Evolutionary conservation across 148 eudicot species (phyloP).

Genomic region (Polygonum aviculare): DNA sequence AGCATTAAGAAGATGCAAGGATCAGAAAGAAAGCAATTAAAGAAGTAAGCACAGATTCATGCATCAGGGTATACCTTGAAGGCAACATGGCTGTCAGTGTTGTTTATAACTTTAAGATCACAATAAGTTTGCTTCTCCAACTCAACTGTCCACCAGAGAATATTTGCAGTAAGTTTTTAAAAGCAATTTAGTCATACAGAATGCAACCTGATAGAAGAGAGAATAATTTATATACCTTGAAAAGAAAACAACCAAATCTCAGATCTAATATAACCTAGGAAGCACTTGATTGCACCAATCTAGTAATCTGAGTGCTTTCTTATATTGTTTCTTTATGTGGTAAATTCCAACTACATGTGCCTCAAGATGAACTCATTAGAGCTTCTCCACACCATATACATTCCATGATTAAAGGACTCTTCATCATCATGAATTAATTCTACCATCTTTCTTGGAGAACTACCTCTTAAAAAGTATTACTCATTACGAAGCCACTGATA

Average conservation of each 20-base stretch:
- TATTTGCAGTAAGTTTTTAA: not conserved
- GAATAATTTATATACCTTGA: not conserved
- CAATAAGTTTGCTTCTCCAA: conserved; percentile 79
- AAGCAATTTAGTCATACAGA: not conserved
- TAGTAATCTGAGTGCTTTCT: not conserved
- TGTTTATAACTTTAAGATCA: conserved; percentile 79
- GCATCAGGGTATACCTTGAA: conserved; percentile 51
- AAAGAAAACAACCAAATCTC: not conserved
- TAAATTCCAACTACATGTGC: not conserved
- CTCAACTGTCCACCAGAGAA: conserved; percentile 47
- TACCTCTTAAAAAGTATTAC: not conserved
- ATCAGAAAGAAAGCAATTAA: not conserved
- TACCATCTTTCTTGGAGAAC: not conserved
- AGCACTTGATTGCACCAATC: not conserved
- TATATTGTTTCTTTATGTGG: not conserved
- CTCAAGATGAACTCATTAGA: not conserved
- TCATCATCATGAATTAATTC: not conserved
- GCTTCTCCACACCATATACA: not conserved
- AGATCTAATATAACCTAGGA: not conserved
- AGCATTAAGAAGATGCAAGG: not conserved
- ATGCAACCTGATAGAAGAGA: not conserved
- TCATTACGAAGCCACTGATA: not conserved
- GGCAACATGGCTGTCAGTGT: conserved; percentile 73
- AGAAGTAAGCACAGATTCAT: not conserved
- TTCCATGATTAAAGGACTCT: no score